A percentile compares a stretch with the other conserved stretches of the same genome.
Conservation (phyloP, 1,284 basidiomycete genomes). For the Flammula alnicola region DNA sequence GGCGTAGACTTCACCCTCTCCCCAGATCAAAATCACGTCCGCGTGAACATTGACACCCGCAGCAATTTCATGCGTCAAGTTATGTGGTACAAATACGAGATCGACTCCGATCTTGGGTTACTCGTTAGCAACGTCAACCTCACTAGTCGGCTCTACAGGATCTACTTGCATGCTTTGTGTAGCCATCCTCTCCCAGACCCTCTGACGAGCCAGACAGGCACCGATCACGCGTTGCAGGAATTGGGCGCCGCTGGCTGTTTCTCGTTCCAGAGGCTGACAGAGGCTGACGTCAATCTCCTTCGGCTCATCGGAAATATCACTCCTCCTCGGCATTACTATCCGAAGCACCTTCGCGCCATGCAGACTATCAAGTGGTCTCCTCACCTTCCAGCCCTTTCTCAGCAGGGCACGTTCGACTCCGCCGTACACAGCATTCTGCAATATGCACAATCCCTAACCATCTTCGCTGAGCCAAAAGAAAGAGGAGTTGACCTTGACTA, state of each 20-base stretch:
- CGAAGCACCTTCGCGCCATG: conserved; percentile 42
- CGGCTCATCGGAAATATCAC: conserved; percentile 37
- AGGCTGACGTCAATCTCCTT: conserved; percentile 36
- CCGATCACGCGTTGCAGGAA: conserved; percentile 48
- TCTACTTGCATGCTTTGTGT: conserved; percentile 51
- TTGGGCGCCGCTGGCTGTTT: conserved; percentile 40
- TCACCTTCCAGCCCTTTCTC: conserved; percentile 24
- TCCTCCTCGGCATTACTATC: conserved; percentile 46
- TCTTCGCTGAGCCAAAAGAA: conserved; percentile 9
- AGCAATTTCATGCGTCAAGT: conserved; percentile 11
- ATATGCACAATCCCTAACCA: conserved; percentile 22
- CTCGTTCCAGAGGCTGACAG: conserved; percentile 41
- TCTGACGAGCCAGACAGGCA: conserved; percentile 48
- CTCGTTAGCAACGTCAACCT: conserved; percentile 38
- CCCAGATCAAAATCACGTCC: conserved; percentile 27
- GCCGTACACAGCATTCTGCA: conserved; percentile 34
- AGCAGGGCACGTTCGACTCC: conserved; percentile 37
- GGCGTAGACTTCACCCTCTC: conserved; percentile 14
- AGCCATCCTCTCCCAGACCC: conserved; percentile 48
- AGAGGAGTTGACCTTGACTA: conserved; percentile 5
- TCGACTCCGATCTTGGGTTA: conserved; percentile 43
- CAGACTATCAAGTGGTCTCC: conserved; percentile 41
- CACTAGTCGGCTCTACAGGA: conserved; percentile 41
- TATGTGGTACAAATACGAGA: conserved; percentile 40
- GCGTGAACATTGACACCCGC: conserved; percentile 25